phyloP scores from a whole-genome alignment of 2,329 filamentous ascomycete species.

The Colletotrichum kahawae region DNA sequence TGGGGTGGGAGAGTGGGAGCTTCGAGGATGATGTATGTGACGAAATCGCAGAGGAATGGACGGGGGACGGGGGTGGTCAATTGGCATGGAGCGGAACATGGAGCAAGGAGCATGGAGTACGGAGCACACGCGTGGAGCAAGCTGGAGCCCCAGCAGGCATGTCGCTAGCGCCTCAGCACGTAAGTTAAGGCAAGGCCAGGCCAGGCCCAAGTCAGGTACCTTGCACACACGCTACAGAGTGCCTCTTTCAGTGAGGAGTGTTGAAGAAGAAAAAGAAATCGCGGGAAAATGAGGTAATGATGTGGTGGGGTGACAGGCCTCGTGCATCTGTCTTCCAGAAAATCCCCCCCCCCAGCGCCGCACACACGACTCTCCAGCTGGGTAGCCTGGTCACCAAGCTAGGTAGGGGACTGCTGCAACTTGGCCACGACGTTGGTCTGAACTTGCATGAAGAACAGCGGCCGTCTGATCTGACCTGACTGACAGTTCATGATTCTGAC shows the following conservation, averaged over 20 bases:
- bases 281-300: slow-evolving; percentile 5
- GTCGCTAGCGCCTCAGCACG: background rate
- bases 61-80: slow-evolving; percentile 9
- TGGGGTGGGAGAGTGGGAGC: slow-evolving; percentile 3
- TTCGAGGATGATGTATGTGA: slow-evolving; percentile 20
- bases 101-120: slow-evolving; percentile 1
- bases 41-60: slow-evolving; percentile 21
- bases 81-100: slow-evolving; percentile 18
- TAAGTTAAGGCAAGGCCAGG: background rate
- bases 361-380: background rate
- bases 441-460: background rate
- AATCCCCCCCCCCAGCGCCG: background rate
- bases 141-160: background rate
- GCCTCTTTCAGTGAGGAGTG: background rate
- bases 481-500: background rate
- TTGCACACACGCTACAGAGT: background rate
- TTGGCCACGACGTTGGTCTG: background rate
- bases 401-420: background rate
- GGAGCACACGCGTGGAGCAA: slow-evolving; percentile 3
- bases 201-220: background rate
- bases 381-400: background rate
- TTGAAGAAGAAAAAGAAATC: background rate
- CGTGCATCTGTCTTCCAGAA: background rate
- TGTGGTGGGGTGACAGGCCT: slow-evolving; percentile 18
- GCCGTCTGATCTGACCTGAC: background rate